Evolutionary conservation across 345 rosid genomes (phyloP), one percentile per base, ranked within the genome.

Genomic region (Microthlaspi erraticum): DNA sequence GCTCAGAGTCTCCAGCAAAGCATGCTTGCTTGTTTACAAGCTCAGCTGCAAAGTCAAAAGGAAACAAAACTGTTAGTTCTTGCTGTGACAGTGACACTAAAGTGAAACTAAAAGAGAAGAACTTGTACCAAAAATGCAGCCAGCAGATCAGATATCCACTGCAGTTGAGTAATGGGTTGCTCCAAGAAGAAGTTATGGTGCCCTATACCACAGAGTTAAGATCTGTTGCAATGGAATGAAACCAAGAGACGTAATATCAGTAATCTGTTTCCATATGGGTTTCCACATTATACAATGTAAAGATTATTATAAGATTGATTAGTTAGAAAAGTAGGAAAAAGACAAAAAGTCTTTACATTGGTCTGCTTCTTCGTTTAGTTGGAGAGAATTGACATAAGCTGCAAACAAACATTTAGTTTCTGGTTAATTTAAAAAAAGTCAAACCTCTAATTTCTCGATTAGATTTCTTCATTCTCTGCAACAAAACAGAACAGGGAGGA

Each of bases 131-230:
- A 94, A 94, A 32, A 94, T 88, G 60, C 97, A 92, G 73, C 86
- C 97, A 36, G 89, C 99, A 59, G 96, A 94, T 97, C 98, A 94
- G 79, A 91, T 85, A 73, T 91, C 99, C 33, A 94, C 98, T 8
- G 96, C 93, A 46, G 96, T 89, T 69, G 99, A 94, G 85, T 94
- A 94, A 79, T 94, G 98, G 52, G 99, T 94, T 42, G 93, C 87
- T 23, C 98, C 99, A 70, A 94, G 58, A 43, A 94, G 96, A 68
- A 94, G 97, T 75, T 93, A 97, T 4, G 98, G 98, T 55, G 98
- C 85, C 82, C 98, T 84, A 64, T 93, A 90, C 98, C 98, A 93
- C 16, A 93, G 83, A 20, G 98, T 93, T 77, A 93, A 73, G 48
- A 93, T 93, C 97, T 88, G 82, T 49, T 51, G 39, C 64, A 74